Evolutionary conservation across 2,329 filamentous ascomycete genomes (phyloP), one percentile per base, ranked within the genome.

Genomic region (Monosporascus sp.): DNA sequence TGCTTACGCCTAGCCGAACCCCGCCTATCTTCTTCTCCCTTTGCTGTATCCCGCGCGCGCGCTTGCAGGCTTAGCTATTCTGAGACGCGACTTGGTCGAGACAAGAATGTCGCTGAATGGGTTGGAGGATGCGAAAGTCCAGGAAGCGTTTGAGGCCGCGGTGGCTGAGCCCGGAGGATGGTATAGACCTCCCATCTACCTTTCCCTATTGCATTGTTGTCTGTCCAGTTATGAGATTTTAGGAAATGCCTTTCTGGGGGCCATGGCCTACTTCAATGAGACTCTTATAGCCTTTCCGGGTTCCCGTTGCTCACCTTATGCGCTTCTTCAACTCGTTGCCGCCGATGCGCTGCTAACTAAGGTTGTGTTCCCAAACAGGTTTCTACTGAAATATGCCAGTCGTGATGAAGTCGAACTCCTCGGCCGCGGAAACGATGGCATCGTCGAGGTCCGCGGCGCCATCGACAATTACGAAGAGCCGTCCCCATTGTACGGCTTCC

Each of bases 101-200:
- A 22, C 48, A 58, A 67, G 48, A 49, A 97, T 97, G 93, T 97
- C 93, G 78, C 80, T 97, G 73, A 96, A 96, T 85, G 94, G 94
- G 60, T 80, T 97, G 74, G 92, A 97, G 76, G 82, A 85, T 75
- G 77, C 81, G 63, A 82, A 84, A 68, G 82, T 99, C 74, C 83
- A 86, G 73, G 90, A 95, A 75, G 91, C 92, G 65, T 87, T 96
- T 74, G 88, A 92, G 68, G 78, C 83, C 64, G 89, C 90, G 53
- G 78, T 86, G 63, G 82, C 82, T 55, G 94, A 97, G 73, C 84
- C 90, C 54, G 92, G 91, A 76, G 92, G 91, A 87, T 99, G 94
- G 94, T 97, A 81, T 73, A 88, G 78, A 52, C 44, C 46, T 48
- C 56, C 55, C 53, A 48, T 31, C 53, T 50, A 44, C 50, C 40